phyloP scores from a whole-genome alignment of 2,329 filamentous ascomycete species.

The Lasiodiplodia gonubiensis region DNA sequence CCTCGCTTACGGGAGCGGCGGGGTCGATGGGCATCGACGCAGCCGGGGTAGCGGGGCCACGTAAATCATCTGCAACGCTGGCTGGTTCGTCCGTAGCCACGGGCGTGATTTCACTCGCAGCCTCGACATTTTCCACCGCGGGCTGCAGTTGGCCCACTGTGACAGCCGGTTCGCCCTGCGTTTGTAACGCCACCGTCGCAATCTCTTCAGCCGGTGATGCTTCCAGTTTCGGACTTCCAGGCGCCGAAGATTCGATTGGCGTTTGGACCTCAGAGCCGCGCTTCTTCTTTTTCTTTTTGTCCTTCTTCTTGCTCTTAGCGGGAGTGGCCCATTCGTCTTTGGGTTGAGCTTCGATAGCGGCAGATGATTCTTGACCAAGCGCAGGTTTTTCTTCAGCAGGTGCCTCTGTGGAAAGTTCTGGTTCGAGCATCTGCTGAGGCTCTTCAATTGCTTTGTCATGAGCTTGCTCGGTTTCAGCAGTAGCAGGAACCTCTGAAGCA shows the following conservation, averaged over 20 bases:
- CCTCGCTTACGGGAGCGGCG: constrained; percentile 17
- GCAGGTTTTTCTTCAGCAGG: not conserved
- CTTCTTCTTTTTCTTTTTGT: constrained; percentile 44
- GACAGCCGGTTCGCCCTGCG: constrained; percentile 2
- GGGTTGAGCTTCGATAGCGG: constrained; percentile 1
- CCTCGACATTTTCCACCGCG: not conserved
- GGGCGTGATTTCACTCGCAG: constrained; percentile 2
- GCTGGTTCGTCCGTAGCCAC: not conserved
- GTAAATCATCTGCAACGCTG: constrained; percentile 9
- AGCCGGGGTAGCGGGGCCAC: constrained; percentile 14
- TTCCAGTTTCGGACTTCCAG: not conserved
- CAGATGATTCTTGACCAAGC: not conserved
- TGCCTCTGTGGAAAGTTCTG: not conserved
- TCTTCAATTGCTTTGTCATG: not conserved
- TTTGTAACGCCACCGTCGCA: not conserved
- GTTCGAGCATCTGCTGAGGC: not conserved
- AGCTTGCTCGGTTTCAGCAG: not conserved
- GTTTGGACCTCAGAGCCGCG: constrained; percentile 31
- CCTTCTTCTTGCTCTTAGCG: constrained; percentile 38
- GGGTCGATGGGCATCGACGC: constrained; percentile 1
- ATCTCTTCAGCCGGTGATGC: not conserved
- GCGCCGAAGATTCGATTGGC: constrained; percentile 11
- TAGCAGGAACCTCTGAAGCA: not conserved
- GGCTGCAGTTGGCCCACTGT: constrained; percentile 6
- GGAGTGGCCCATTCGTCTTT: constrained; percentile 30